A percentile compares a stretch with the other conserved stretches of the same genome.
phyloP scores from a whole-genome alignment of 495 filamentous ascomycete genomes.

The Corynascus novoguineensis region DNA sequence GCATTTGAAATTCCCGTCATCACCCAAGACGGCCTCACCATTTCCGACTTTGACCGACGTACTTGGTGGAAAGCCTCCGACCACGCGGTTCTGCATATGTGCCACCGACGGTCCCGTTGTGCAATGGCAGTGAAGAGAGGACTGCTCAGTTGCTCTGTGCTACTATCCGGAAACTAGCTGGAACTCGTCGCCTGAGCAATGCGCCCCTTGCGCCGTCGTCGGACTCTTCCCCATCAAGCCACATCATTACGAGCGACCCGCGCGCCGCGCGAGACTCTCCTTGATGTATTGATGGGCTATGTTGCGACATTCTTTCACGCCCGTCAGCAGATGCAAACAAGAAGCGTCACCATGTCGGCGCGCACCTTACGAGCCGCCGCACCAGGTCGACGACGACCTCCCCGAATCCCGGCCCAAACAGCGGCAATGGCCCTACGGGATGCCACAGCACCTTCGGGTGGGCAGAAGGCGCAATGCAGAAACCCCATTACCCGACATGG shows the following conservation, averaged over 20 bases:
- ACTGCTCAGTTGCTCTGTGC: not conserved
- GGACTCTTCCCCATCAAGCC: not conserved
- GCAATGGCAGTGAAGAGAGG: constrained; percentile 13
- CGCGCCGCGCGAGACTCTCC: constrained; percentile 2
- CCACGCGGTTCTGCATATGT: not conserved
- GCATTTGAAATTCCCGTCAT: not conserved
- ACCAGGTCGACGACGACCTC: constrained; percentile 18
- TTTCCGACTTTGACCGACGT: not conserved
- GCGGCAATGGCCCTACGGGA: constrained; percentile 14
- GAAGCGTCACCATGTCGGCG: constrained; percentile 13
- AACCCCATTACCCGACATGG: constrained; percentile 40
- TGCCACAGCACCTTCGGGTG: constrained; percentile 9
- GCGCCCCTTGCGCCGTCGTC: not conserved
- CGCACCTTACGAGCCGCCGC: constrained; percentile 15
- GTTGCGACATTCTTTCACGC: constrained; percentile 44
- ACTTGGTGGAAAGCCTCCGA: not conserved
- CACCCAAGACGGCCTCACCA: not conserved
- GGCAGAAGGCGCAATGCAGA: constrained; percentile 1
- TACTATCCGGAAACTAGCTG: not conserved
- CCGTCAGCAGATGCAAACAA: constrained; percentile 5
- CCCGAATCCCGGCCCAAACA: constrained; percentile 14
- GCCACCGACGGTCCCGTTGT: constrained; percentile 4
- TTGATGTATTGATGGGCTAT: constrained; percentile 42
- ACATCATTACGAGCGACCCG: not conserved
- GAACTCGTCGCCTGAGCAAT: constrained; percentile 5